phyloP scores from a whole-genome alignment of 2,329 filamentous ascomycete genomes.

The Xylaria hypoxylon region DNA sequence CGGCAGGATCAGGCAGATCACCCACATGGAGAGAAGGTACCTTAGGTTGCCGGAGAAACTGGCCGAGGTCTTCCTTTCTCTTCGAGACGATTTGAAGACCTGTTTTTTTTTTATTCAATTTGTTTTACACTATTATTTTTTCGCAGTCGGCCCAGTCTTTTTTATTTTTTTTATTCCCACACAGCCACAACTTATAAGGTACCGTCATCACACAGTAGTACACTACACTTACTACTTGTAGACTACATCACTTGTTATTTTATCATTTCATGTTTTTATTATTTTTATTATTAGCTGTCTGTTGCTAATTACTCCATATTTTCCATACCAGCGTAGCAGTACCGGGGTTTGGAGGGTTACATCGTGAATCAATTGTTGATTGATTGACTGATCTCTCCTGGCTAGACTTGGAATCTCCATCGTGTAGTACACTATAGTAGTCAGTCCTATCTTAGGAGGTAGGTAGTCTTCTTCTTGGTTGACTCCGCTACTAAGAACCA shows the following conservation, averaged over 20 bases:
- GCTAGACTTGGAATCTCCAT: neutral
- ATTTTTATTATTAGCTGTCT: neutral
- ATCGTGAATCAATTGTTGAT: conserved; percentile 14
- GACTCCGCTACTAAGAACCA: conserved; percentile 4
- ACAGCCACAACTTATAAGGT: no score
- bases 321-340: conserved; percentile 16
- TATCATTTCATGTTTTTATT: no score
- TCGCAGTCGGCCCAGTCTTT: neutral
- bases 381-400: neutral
- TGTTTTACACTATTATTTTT: neutral
- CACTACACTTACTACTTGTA: neutral
- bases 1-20: neutral
- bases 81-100: neutral
- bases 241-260: no score
- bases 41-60: conserved; percentile 21
- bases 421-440: conserved; percentile 5
- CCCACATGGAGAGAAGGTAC: neutral
- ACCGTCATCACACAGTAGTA: neutral
- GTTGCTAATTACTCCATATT: conserved; percentile 28
- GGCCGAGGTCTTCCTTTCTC: neutral
- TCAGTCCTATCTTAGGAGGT: neutral
- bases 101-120: neutral
- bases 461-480: neutral
- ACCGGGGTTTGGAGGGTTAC: conserved; percentile 8
- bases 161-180: neutral